Conservation (phyloP, 192 early-diverging fungal species). For the Funneliformis geosporum region DNA sequence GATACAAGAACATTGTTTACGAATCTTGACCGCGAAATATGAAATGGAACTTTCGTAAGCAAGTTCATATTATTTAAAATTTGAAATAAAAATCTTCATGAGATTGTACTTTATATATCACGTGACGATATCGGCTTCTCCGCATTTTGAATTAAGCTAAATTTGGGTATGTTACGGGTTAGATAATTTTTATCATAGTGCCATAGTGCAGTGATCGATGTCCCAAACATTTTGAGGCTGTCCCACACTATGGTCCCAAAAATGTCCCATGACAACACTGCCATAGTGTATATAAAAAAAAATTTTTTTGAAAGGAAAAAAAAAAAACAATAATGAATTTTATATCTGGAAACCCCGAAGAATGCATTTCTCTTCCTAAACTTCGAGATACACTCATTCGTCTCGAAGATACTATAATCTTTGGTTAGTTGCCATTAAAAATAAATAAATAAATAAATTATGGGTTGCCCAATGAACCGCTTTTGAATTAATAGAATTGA, state of each 20-base stretch:
- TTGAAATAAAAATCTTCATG: too few relatives aligned
- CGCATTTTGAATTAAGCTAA: too few relatives aligned
- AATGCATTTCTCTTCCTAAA: constrained; percentile 34
- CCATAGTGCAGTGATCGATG: too few relatives aligned
- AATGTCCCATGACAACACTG: too few relatives aligned
- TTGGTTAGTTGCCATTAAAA: constrained; percentile 52
- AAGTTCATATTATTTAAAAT: not conserved
- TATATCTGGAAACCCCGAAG: not conserved
- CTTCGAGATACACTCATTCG: constrained; percentile 80
- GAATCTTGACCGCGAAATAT: not conserved
- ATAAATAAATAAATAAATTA: not conserved
- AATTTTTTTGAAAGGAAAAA: not conserved
- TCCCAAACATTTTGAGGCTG: too few relatives aligned
- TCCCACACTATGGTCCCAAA: too few relatives aligned
- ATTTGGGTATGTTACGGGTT: too few relatives aligned
- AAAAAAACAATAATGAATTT: constrained; percentile 11
- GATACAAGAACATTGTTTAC: not conserved
- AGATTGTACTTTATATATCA: too few relatives aligned
- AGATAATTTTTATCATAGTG: too few relatives aligned
- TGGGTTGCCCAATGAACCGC: not conserved
- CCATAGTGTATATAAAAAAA: too few relatives aligned
- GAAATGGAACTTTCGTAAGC: not conserved
- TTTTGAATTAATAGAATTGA: constrained; percentile 14
- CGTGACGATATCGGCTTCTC: too few relatives aligned
- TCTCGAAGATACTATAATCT: constrained; percentile 95